Evolutionary conservation across 1,284 basidiomycete genomes (phyloP).

Genomic region (Crocinoboletus sp.): DNA sequence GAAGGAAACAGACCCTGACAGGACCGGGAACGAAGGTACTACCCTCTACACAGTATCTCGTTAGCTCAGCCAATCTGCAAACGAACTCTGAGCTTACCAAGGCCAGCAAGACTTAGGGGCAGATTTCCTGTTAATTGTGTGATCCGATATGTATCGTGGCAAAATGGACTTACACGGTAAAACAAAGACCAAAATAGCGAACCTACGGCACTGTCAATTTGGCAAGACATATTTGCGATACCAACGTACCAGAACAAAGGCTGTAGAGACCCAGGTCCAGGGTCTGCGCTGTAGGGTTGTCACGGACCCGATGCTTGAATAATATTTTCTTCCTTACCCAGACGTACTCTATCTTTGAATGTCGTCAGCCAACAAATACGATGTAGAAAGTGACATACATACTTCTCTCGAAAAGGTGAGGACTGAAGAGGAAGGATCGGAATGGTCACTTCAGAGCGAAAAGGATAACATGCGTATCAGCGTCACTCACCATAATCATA

Average conservation of each 20-base stretch:
- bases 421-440: neutral
- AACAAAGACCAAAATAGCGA: too few species aligned
- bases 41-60: neutral
- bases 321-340: neutral
- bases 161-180: too few species aligned
- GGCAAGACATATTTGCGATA: too few species aligned
- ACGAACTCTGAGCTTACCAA: neutral
- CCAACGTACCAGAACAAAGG: conserved; percentile 2
- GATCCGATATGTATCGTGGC: too few species aligned
- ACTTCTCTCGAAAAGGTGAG: conserved; percentile 12
- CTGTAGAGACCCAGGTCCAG: conserved; percentile 5
- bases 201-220: too few species aligned
- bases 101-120: neutral
- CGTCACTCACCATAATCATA: conserved; percentile 5
- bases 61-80: neutral
- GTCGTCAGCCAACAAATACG: neutral
- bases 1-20: too few species aligned
- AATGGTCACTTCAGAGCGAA: neutral
- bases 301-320: neutral
- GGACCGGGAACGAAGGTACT: conserved; percentile 2
- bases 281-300: neutral
- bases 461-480: neutral
- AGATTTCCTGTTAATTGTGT: neutral
- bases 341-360: conserved; percentile 3
- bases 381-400: too few species aligned